Conservation (phyloP, 306 rosid species). For the Inga leiocalycina region DNA sequence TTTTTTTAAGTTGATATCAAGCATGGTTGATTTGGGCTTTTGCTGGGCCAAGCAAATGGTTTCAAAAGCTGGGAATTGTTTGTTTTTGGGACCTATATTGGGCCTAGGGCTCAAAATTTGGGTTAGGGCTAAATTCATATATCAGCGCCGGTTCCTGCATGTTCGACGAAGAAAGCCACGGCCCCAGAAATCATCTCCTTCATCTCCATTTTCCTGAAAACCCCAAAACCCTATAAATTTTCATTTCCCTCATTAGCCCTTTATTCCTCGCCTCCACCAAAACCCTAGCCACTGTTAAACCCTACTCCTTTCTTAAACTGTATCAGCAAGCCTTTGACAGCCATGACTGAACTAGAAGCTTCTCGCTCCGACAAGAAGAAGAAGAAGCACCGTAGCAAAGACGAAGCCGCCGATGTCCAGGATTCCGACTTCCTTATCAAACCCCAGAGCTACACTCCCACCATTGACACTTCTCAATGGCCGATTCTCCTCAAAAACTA, state of each 20-base stretch:
- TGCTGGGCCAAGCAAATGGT: background rate
- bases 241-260: background rate
- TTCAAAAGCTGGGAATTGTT: background rate
- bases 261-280: background rate
- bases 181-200: background rate
- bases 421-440: slow-evolving; percentile 62
- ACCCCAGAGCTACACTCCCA: slow-evolving; percentile 66
- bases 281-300: slow-evolving; percentile 3
- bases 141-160: background rate
- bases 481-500: slow-evolving; percentile 85
- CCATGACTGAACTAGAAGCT: slow-evolving; percentile 48
- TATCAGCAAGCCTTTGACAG: background rate
- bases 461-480: slow-evolving; percentile 80
- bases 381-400: slow-evolving; percentile 48
- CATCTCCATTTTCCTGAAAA: background rate
- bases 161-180: background rate
- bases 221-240: background rate
- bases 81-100: background rate
- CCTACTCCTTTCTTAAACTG: background rate
- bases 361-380: slow-evolving; percentile 60
- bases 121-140: background rate
- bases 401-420: slow-evolving; percentile 5
- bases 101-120: background rate
- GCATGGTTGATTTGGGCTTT: background rate
- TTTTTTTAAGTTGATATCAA: too few relatives aligned